Conservation (phyloP, 768 basidiomycete genomes). For the Phlebiopsis flavidoalba region DNA sequence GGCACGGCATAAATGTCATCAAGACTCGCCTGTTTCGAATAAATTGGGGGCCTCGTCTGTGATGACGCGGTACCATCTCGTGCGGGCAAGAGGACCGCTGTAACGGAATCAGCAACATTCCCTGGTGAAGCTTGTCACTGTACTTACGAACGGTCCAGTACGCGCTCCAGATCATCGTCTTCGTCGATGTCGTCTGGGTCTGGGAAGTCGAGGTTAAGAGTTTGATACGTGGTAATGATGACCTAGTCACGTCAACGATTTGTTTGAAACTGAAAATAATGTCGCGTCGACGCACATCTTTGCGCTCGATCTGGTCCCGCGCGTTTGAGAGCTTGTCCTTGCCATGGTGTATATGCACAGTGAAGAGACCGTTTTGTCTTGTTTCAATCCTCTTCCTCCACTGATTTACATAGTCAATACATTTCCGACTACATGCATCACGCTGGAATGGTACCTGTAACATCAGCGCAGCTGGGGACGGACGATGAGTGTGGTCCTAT, state of each 20-base stretch:
- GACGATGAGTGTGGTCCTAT: slow-evolving; percentile 63
- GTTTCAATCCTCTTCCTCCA: slow-evolving; percentile 72
- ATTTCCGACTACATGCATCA: slow-evolving; percentile 3
- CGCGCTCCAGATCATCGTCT: slow-evolving; percentile 44
- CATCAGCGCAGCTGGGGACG: slow-evolving; percentile 70
- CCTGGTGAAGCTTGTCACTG: neutral
- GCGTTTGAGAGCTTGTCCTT: slow-evolving; percentile 55
- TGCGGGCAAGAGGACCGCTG: slow-evolving; percentile 57
- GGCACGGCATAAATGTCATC: neutral
- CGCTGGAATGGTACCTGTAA: slow-evolving; percentile 41
- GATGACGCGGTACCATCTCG: slow-evolving; percentile 64
- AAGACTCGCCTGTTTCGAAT: slow-evolving; percentile 53
- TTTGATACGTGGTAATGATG: slow-evolving; percentile 75
- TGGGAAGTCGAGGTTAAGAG: slow-evolving; percentile 54
- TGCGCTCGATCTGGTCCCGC: slow-evolving; percentile 28
- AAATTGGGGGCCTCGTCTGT: slow-evolving; percentile 78
- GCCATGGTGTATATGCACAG: slow-evolving; percentile 68
- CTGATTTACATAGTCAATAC: slow-evolving; percentile 25
- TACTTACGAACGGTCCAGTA: slow-evolving; percentile 21
- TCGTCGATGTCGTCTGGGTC: slow-evolving; percentile 44
- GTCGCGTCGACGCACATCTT: slow-evolving; percentile 13
- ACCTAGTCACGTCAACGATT: slow-evolving; percentile 34
- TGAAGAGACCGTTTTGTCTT: slow-evolving; percentile 62
- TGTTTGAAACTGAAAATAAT: neutral
- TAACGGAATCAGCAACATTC: neutral